A percentile compares a stretch with the other conserved stretches of the same genome.
Conservation (phyloP, 2,329 filamentous ascomycete genomes). For the Fusarium azukiicola region DNA sequence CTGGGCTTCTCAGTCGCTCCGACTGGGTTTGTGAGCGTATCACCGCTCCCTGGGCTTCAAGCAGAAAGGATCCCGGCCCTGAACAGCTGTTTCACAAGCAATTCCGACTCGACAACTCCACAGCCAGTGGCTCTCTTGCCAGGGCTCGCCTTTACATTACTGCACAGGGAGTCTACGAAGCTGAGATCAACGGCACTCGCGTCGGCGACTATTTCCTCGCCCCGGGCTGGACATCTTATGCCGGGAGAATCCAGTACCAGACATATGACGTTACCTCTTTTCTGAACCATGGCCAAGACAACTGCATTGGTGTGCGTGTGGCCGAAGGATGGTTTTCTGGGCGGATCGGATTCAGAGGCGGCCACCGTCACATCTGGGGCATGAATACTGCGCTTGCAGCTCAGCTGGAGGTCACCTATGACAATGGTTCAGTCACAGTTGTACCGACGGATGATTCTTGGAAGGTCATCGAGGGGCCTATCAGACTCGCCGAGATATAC, state of each 20-base stretch:
- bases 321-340: constrained; percentile 72
- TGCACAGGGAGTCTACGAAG: constrained; percentile 67
- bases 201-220: constrained; percentile 66
- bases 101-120: no score
- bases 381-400: constrained; percentile 61
- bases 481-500: constrained; percentile 43
- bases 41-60: no score
- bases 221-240: constrained; percentile 74
- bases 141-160: constrained; percentile 65
- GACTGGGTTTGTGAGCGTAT: no score
- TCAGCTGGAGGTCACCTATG: constrained; percentile 60
- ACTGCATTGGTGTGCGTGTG: constrained; percentile 65
- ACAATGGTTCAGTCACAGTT: constrained; percentile 50
- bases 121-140: no score
- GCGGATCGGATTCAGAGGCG: constrained; percentile 52
- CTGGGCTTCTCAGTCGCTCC: no score
- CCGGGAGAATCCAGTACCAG: constrained; percentile 71
- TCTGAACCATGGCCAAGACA: constrained; percentile 58
- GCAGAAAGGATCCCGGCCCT: no score
- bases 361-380: constrained; percentile 58
- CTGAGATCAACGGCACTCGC: constrained; percentile 67
- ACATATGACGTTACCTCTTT: constrained; percentile 71
- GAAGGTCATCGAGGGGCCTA: constrained; percentile 48
- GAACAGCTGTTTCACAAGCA: no score
- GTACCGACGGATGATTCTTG: constrained; percentile 59